Evolutionary conservation across 192 early-diverging fungal genomes (phyloP), one percentile per base, ranked within the genome.

Genomic region (Backusella macrospora): DNA sequence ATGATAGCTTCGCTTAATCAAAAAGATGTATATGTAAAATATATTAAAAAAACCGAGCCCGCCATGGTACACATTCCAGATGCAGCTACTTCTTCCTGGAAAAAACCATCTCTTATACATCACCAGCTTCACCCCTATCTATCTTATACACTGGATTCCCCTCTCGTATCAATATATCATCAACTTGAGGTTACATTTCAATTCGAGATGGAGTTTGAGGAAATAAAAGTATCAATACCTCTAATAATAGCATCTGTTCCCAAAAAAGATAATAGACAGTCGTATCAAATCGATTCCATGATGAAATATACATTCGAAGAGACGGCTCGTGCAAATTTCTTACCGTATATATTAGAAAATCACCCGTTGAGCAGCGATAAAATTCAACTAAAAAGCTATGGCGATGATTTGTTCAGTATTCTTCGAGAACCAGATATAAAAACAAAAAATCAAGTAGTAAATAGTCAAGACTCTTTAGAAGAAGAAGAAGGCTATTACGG

Each of bases 141-240:
- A 21, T 44, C 47, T 5, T 38, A 69, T 15, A 68, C 67, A 6
- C 47, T 72, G 34, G 73, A 79, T 29, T 79, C 78, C 15, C 78
- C 78, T 12, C 48, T 79, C 8, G 64, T 79, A 7, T 49, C 78
- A 8, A 71, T 79, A 38, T 72, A 74, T n/a, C 78, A 79, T 47
- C 78, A 79, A 63, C 37, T 79, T 0, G 73, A 79, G 68, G 52
- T 79, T 0, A 75, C 78, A 12, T 65, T 79, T 18, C 69, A 71
- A 55, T 75, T 79, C 39, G 70, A 64, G 14, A 62, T 75, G 47
- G 65, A 72, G 23, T 75, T 70, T 29, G 78, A 79, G 40, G 70
- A 74, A n/a, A 72, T 79, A 16, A 74, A 71, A 38, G 55, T 64
- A 16, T 72, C 72, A 34, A 65, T 79, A 66, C 78, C 78, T 26